Evolutionary conservation across 441 rosid species (phyloP), one percentile per base, ranked within the genome.

Genomic region (Adansonia grandidieri): DNA sequence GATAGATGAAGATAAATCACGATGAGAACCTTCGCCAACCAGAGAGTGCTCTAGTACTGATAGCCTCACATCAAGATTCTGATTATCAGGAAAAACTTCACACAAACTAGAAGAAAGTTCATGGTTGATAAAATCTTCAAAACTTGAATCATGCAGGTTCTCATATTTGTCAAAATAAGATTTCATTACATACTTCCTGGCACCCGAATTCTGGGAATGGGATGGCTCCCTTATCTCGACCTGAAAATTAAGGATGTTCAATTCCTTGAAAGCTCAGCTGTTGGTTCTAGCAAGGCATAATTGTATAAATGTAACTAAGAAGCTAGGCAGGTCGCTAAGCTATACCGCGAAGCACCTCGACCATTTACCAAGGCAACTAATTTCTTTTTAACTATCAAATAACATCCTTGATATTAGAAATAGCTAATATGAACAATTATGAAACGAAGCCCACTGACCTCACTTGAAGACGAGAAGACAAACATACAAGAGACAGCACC

Each of bases 21-120:
- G 95, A 85, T 92, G 99, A 71, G 94, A 93, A 72, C 98, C 99
- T 85, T 95, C 97, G 56, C 97, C 97, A 6, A 82, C 80, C 76
- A 93, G 83, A 78, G 73, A 58, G 78, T 83, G 92, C 32, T 83
- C 28, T n/a, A 86, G 76, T 78, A 86, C 75, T 61, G 87, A 84
- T 19, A 83, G 76, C 71, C 71, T 80, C 50, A 81, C 75, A 65
- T 60, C 74, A 72, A 32, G 56, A 65, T 68, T 71, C 72, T n/a
- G 51, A 74, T 84, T 79, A 57, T 80, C 71, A 6, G 81, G 82
- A 63, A 71, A 75, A 53, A 44, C 58, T 77, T 83, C 51, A 73
- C 85, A 86, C 37, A 80, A 68, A 63, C 75, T 58, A 45, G 4
- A 81, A n/a, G 62, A 81, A 80, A 85, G 87, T 80, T 86, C 71